These are phyloP conservation scores for Plenodomus biglobosus DNA, from an alignment of 2,329 filamentous ascomycete species.

Conservation along the genomic window DNA sequence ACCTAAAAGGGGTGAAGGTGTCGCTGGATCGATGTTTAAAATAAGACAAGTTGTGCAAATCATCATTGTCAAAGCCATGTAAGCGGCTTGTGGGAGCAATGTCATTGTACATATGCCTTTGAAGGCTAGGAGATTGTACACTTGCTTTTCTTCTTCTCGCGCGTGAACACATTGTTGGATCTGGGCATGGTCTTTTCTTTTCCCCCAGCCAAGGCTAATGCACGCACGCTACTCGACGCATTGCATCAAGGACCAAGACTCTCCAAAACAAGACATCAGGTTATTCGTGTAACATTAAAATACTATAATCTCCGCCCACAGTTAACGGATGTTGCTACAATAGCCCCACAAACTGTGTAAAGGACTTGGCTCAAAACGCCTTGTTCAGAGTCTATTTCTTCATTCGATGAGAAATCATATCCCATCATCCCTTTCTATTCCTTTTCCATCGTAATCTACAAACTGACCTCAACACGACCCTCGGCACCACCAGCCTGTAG, in stretches of 20 bases:
- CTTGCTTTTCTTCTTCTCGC: too few species aligned
- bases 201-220: too few species aligned
- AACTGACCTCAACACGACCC: conserved; percentile 47
- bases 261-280: conserved; percentile 1
- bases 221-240: too few species aligned
- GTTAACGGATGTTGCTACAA: conserved; percentile 39
- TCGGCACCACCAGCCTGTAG: conserved; percentile 43
- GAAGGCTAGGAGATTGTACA: too few species aligned
- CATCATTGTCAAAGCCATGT: too few species aligned
- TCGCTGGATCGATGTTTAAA: too few species aligned
- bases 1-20: too few species aligned
- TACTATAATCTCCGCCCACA: conserved; percentile 35
- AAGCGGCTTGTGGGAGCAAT: too few species aligned
- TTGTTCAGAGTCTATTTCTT: conserved; percentile 23
- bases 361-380: conserved; percentile 38
- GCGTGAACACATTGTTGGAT: not conserved
- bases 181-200: not conserved
- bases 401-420: conserved; percentile 8
- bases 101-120: too few species aligned
- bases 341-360: conserved; percentile 21
- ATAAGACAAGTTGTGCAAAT: too few species aligned
- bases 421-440: conserved; percentile 26
- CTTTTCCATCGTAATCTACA: conserved; percentile 38
- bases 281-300: conserved; percentile 31
- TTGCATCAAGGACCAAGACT: too few species aligned